Evolutionary conservation across 2,329 filamentous ascomycete genomes (phyloP).

Genomic region (Trichophaea hybrida): DNA sequence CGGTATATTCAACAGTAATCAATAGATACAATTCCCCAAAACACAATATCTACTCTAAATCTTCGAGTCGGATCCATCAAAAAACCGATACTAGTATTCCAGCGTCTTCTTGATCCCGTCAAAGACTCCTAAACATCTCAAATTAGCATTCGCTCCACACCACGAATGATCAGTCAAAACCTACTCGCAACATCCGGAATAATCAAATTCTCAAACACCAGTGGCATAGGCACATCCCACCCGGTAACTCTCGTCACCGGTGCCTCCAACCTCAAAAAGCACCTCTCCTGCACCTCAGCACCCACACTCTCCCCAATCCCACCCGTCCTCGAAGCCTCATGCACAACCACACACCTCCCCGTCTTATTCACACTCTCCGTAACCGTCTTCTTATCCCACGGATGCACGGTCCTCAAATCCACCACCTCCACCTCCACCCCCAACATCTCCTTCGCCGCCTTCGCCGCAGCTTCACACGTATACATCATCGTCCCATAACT

Average conservation of each 20-base stretch:
- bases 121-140: slow-evolving; percentile 47
- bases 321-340: slow-evolving; percentile 83
- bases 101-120: slow-evolving; percentile 54
- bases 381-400: slow-evolving; percentile 74
- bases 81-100: slow-evolving; percentile 40
- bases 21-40: too few species aligned
- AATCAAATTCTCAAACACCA: slow-evolving; percentile 67
- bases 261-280: slow-evolving; percentile 70
- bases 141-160: slow-evolving; percentile 2
- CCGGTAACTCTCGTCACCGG: slow-evolving; percentile 73
- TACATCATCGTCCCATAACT: slow-evolving; percentile 87
- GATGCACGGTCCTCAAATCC: slow-evolving; percentile 75
- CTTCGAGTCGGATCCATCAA: too few species aligned
- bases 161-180: slow-evolving; percentile 32
- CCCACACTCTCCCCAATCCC: slow-evolving; percentile 82
- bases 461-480: slow-evolving; percentile 62
- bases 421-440: slow-evolving; percentile 71
- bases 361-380: slow-evolving; percentile 76
- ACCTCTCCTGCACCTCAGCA: slow-evolving; percentile 73
- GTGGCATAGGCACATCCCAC: slow-evolving; percentile 72
- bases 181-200: slow-evolving; percentile 75
- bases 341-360: slow-evolving; percentile 71
- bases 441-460: slow-evolving; percentile 58
- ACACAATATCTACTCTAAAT: too few species aligned
- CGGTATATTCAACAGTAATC: too few species aligned